Evolutionary conservation across 192 early-diverging fungal species (phyloP).

Genomic region (Gorgonomyces haynaldii): DNA sequence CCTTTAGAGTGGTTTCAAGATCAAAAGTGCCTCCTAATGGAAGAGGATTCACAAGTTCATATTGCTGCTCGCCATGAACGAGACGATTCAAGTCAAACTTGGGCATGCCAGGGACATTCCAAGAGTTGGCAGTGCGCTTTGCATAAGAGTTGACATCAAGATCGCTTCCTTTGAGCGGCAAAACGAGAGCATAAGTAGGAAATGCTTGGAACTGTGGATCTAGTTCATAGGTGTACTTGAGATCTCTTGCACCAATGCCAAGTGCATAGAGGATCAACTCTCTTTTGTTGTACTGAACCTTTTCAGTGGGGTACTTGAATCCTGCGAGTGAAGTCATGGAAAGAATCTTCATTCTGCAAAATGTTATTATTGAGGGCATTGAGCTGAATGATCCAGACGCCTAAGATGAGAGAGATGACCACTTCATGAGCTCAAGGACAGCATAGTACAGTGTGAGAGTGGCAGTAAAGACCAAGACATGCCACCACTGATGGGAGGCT

Average conservation of each 20-base stretch:
- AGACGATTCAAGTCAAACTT: constrained; percentile 53
- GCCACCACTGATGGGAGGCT: constrained; percentile 19
- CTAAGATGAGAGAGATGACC: too few relatives aligned
- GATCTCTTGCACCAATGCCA: constrained; percentile 52
- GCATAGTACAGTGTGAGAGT: background rate
- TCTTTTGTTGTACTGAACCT: constrained; percentile 47
- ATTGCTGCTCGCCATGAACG: constrained; percentile 63
- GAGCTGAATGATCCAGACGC: too few relatives aligned
- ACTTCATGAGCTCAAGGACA: background rate
- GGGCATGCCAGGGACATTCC: constrained; percentile 47
- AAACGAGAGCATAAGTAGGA: constrained; percentile 59
- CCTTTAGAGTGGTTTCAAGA: constrained; percentile 37
- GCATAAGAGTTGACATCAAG: constrained; percentile 48
- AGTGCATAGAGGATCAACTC: constrained; percentile 67
- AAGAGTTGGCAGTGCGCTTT: constrained; percentile 11
- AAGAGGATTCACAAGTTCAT: constrained; percentile 47
- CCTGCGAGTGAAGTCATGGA: background rate
- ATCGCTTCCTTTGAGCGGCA: constrained; percentile 42
- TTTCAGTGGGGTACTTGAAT: constrained; percentile 7
- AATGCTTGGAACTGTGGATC: constrained; percentile 53
- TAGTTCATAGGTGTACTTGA: constrained; percentile 59
- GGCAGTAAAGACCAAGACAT: constrained; percentile 12
- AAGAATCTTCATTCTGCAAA: background rate
- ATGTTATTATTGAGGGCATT: too few relatives aligned
- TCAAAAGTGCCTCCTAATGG: constrained; percentile 50